Base-by-base conservation (phyloP, 2,329 filamentous ascomycete genomes). In the Thelonectria blattea region DNA sequence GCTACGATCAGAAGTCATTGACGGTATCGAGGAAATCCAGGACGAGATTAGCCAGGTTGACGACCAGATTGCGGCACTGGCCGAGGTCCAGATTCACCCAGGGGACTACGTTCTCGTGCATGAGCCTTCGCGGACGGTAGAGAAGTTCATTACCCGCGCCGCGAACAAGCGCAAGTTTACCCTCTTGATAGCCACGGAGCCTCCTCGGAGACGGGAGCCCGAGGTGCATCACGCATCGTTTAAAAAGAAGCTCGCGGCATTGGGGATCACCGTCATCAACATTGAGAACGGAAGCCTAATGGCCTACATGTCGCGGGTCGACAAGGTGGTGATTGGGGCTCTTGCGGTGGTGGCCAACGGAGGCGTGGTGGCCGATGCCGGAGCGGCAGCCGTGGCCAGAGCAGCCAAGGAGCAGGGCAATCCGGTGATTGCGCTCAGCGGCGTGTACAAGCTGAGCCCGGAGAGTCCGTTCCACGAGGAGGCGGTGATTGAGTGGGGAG, bases 21-120 rank as follows among this genome's bases (percentile, higher is more conserved):
- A 95, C 69, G 95, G 93, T 43, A 97, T 99, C 70, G 89, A 92
- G 70, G 95, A 99, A 75, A 93, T 99, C 61, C 91, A 96, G 75
- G 95, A 99, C 72, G 95, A 99, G 78, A 88, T 99, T 58, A 90
- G 91, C 66, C 91, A 94, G 73, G 93, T 93, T 8, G 95, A 97
- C 73, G 92, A 96, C 72, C 93, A 97, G 76, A 96, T 99, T 69
- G 91, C 94, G 2, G 87, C 88, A 20, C 91, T 93, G 65, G 91
- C 93, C 2, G 90, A 96, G 64, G 91, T 96, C 49, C 91, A 97
- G 75, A 96, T 99, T 65, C 92, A 96, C 73, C 91, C 92, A 1
- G 93, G 94, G 72, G 94, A 99, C 76, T 90, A 93, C 68, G 91
- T 99, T 64, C 86, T 99, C 63, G 93, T 93, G 9, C 90, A 97